Base-by-base conservation (phyloP, 352 stramenopile species). In the Stramenopiles sp. region DNA sequence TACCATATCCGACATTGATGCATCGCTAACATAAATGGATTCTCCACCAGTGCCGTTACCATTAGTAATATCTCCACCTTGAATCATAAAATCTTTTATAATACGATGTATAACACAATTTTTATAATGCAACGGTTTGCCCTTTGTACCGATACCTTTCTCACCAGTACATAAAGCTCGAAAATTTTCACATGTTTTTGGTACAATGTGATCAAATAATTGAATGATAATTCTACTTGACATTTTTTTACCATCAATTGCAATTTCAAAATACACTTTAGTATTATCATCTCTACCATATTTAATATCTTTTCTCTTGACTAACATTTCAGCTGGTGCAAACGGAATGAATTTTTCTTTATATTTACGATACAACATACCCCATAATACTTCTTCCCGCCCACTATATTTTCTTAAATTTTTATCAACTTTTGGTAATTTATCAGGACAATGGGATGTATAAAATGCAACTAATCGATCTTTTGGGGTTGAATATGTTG, bases 51-150 rank as follows among this genome's bases (percentile, higher is more conserved):
- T 33, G 4, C 65, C 65, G 31, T 76, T 76, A 20, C 65, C 65
- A 7, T 76, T 33, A 7, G 31, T 33, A 13, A 76, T 33, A 20
- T 76, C 65, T 13, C 65, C 65, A 13, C 65, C 65, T 13, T 76
- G 65, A 33, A 31, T 33, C 30, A 33, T 33, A 76, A 76, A 76
- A 76, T 33, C 65, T 7, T 31, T 31, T 13, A 76, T 76, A 7
- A 76, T 20, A 7, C 30, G 89, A 89, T 99, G 96, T 86, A 99
- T 98, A 0, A 83, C 80, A 74, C 86, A 94, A 84, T 86, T 95
- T 86, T 98, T 98, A 88, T 95, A 99, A 86, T 98, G 92, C 29
- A 99, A 85, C 23, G 92, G 85, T 86, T 99, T 98, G 78, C 95
- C 94, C 7, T 85, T 91, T 78, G 88, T 88, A 76, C 93, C 94